Evolutionary conservation across 2,329 filamentous ascomycete genomes (phyloP), one percentile per base, ranked within the genome.

Genomic region (Didymella keratinophila): DNA sequence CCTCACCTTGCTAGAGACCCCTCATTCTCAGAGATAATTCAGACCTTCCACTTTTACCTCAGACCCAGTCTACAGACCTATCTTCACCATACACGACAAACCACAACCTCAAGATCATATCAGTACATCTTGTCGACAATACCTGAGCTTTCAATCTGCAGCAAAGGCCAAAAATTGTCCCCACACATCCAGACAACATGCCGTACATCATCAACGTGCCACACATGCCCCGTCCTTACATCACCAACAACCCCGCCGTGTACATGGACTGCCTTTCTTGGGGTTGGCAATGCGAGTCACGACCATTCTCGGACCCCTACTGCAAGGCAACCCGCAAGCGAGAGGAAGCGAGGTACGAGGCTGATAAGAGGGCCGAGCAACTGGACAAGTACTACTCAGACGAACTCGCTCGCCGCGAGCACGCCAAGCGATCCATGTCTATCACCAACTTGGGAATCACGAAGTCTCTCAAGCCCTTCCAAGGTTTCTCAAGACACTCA

Each of bases 181-280:
- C 10, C 20, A 21, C 18, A 21, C 20, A n/a, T 20, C 21, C 18
- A 18, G 41, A 14, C 27, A 59, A 10, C 8, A 70, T 70, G 67
- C 66, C 67, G 3, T 70, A 70, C 56, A 60, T 70, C 28, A 66
- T 68, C 50, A 52, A 60, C 34, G 58, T 61, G 6, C 66, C 64
- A 3, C 42, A 34, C 16, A 55, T 52, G 25, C 59, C 58, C n/a
- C 60, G 60, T 4, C 58, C 60, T 12, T 70, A 61, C 51, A 57
- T 69, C 44, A 67, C 63, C 42, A 66, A 68, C 43, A 60, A 68
- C 42, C 60, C 62, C 1, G 52, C 34, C n/a, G 67, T 71, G 39
- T 68, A 61, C 51, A 59, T 71, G 23, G 65, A 69, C 44, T 62
- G 55, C 21, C 42, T 48, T 11, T 34, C 53, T 2, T 68, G 63